These are phyloP conservation scores for Colletotrichum nymphaeae DNA, from an alignment of 2,329 filamentous ascomycete species.

Conservation along the genomic window DNA sequence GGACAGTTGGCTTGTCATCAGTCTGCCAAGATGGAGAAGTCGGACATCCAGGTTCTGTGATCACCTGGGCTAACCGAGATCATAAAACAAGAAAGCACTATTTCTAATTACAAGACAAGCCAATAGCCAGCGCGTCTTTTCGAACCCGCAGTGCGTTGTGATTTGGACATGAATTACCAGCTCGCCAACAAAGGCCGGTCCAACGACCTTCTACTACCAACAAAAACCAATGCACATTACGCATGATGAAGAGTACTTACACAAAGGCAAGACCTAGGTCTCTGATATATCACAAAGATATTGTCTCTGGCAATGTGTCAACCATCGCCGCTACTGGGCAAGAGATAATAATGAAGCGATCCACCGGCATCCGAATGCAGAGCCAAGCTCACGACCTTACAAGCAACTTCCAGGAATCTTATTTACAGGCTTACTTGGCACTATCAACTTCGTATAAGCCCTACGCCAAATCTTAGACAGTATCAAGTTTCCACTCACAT, in stretches of 20 bases:
- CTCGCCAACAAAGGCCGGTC: not conserved
- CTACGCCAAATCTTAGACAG: not conserved
- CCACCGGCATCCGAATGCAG: not conserved
- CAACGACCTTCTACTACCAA: not conserved
- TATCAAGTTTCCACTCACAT: not conserved
- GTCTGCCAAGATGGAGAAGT: not conserved
- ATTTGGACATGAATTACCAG: not conserved
- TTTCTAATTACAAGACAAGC: not conserved
- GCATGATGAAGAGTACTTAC: not conserved
- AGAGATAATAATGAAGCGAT: not conserved
- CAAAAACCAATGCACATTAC: not conserved
- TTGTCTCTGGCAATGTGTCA: not conserved
- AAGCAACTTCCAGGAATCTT: not conserved
- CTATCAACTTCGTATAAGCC: not conserved
- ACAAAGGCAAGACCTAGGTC: not conserved
- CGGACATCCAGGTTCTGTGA: not conserved
- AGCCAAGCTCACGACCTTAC: not conserved
- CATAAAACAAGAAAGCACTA: rapidly evolving
- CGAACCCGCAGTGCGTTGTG: not conserved
- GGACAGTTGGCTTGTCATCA: not conserved
- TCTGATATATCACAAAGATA: not conserved
- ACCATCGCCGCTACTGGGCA: not conserved
- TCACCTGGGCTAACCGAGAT: not conserved
- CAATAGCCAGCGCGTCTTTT: not conserved
- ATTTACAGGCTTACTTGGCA: not conserved